Conservation (phyloP, 2,329 filamentous ascomycete species). For the Talaromyces sp. region DNA sequence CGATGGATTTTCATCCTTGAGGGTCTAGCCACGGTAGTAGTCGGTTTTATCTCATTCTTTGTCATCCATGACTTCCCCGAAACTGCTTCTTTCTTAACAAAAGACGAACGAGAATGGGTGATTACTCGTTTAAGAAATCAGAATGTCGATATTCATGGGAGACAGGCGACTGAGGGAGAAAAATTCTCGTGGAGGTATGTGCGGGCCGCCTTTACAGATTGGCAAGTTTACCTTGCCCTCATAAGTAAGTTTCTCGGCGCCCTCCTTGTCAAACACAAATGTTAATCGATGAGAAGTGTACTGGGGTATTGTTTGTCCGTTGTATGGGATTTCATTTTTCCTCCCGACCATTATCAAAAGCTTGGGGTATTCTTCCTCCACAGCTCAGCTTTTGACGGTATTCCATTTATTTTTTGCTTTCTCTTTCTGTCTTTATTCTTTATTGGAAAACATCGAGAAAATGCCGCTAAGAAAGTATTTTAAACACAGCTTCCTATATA, state of each 20-base stretch:
- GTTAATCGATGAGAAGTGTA: slow-evolving; percentile 24
- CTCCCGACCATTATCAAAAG: slow-evolving; percentile 38
- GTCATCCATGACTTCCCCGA: slow-evolving; percentile 43
- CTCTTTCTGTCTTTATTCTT: neutral
- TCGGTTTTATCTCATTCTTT: slow-evolving; percentile 39
- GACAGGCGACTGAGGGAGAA: slow-evolving; percentile 11
- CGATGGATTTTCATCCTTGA: slow-evolving; percentile 48
- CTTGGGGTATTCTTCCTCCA: slow-evolving; percentile 33
- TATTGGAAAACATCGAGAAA: neutral
- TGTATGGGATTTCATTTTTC: slow-evolving; percentile 38
- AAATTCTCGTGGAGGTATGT: slow-evolving; percentile 35
- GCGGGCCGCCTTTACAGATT: slow-evolving; percentile 33
- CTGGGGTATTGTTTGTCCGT: slow-evolving; percentile 36
- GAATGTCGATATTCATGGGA: slow-evolving; percentile 20
- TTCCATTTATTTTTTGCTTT: neutral
- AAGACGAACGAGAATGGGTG: slow-evolving; percentile 34
- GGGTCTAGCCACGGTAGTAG: slow-evolving; percentile 40
- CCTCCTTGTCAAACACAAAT: neutral
- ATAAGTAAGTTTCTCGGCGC: slow-evolving; percentile 23
- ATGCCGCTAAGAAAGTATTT: neutral
- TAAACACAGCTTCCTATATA: slow-evolving; percentile 30
- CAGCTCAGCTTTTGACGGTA: slow-evolving; percentile 36
- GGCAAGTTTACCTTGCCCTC: slow-evolving; percentile 35
- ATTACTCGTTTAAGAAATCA: slow-evolving; percentile 33
- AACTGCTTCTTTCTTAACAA: slow-evolving; percentile 37